phyloP scores from a whole-genome alignment of 2,329 filamentous ascomycete species.

The Fusarium temperatum region DNA sequence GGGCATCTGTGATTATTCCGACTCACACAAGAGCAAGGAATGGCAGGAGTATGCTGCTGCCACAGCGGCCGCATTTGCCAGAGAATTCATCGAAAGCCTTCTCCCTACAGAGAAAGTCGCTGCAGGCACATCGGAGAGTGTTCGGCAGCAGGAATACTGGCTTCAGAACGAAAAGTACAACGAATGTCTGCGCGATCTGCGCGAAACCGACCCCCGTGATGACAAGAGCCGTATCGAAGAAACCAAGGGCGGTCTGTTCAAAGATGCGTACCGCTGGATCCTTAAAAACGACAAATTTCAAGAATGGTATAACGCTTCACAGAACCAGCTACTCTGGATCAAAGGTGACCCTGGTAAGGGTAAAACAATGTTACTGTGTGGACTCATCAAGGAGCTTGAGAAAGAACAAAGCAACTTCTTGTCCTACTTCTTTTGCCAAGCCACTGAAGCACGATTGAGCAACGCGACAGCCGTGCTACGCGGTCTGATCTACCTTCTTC shows the following conservation, averaged over 20 bases:
- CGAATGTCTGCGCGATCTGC: constrained; percentile 23
- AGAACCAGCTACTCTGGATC: neutral
- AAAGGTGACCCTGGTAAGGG: neutral
- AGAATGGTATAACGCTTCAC: neutral
- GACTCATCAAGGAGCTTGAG: neutral
- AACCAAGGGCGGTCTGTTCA: fast-evolving
- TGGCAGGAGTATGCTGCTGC: neutral
- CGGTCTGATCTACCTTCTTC: neutral
- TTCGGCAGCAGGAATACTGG: fast-evolving
- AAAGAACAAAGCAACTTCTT: fast-evolving
- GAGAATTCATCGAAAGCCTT: neutral
- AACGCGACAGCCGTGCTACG: neutral
- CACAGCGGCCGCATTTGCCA: neutral
- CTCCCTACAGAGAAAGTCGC: fast-evolving
- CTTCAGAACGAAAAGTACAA: neutral
- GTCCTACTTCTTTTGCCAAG: neutral
- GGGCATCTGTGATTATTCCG: neutral
- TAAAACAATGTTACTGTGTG: neutral
- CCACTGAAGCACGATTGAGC: fast-evolving
- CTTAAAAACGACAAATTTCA: fast-evolving
- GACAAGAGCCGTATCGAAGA: neutral
- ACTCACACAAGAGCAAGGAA: neutral
- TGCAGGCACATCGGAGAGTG: fast-evolving
- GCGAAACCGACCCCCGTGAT: neutral
- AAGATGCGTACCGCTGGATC: neutral